Evolutionary conservation across 2,329 filamentous ascomycete genomes (phyloP).

Genomic region (Truncatella angustata): DNA sequence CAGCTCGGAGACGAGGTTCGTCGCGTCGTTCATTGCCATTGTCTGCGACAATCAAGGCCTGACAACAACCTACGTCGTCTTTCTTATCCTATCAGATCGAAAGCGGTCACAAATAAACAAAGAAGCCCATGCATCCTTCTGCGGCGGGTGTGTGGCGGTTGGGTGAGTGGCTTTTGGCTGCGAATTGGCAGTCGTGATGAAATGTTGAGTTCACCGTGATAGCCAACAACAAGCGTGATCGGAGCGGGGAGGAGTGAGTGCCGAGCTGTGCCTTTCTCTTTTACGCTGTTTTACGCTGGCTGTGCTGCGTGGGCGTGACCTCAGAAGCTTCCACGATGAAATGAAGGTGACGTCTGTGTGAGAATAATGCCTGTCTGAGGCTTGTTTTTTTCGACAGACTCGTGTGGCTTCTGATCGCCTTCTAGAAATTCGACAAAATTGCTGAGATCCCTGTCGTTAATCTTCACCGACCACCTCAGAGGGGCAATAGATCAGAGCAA

Average conservation of each 20-base stretch:
- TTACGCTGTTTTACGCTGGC: no score
- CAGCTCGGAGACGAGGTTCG: conserved; percentile 50
- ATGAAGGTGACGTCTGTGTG: background rate
- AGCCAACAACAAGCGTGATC: background rate
- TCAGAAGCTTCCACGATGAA: background rate
- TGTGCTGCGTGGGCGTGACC: background rate
- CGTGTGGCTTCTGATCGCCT: background rate
- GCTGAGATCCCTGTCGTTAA: background rate
- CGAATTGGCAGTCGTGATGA: no score
- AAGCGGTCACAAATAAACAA: conserved; percentile 20
- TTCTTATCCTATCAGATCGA: conserved; percentile 16
- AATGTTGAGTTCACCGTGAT: background rate
- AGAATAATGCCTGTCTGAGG: background rate
- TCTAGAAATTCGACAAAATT: background rate
- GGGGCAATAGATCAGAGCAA: no score
- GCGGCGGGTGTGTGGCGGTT: background rate
- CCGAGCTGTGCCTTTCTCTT: no score
- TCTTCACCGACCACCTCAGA: background rate
- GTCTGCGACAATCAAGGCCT: conserved; percentile 4
- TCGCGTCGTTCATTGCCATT: conserved; percentile 45
- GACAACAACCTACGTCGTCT: background rate
- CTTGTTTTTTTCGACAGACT: background rate
- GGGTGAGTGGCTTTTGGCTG: no score
- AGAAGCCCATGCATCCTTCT: conserved; percentile 11
- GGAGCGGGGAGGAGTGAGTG: conserved; percentile 8